Evolutionary conservation across 2,329 filamentous ascomycete species (phyloP).

Genomic region (Penicillium sp.): DNA sequence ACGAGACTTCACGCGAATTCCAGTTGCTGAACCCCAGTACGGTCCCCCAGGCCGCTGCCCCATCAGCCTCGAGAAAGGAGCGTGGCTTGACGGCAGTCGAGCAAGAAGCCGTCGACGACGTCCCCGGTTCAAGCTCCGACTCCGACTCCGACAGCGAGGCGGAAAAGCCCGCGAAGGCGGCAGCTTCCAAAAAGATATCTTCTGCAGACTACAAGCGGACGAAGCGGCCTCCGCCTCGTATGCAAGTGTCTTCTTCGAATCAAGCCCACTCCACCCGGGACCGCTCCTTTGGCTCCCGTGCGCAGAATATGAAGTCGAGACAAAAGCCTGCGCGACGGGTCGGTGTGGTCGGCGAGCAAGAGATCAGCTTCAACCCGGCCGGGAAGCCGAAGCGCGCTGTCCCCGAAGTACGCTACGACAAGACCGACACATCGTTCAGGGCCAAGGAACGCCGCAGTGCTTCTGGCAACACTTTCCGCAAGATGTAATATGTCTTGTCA

Average conservation of each 20-base stretch:
- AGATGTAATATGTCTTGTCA: conserved; percentile 29
- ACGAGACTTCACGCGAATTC: conserved; percentile 83
- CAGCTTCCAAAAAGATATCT: conserved; percentile 42
- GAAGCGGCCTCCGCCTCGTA: conserved; percentile 44
- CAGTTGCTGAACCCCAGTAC: conserved; percentile 82
- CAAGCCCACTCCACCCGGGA: conserved; percentile 41
- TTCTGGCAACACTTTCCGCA: conserved; percentile 42
- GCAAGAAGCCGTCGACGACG: conserved; percentile 50
- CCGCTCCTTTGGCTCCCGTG: conserved; percentile 51
- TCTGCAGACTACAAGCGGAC: conserved; percentile 49
- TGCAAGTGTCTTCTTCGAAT: conserved; percentile 50
- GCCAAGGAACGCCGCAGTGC: conserved; percentile 42
- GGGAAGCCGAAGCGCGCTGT: conserved; percentile 33
- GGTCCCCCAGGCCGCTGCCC: conserved; percentile 27
- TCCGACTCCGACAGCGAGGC: conserved; percentile 29
- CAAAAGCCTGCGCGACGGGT: conserved; percentile 26
- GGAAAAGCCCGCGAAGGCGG: conserved; percentile 22
- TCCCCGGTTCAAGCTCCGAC: conserved; percentile 36
- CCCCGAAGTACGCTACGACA: conserved; percentile 17
- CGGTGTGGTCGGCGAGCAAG: conserved; percentile 43
- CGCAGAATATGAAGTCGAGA: conserved; percentile 37
- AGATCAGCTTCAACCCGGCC: conserved; percentile 53
- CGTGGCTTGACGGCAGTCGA: conserved; percentile 55
- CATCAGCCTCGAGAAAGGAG: conserved; percentile 26
- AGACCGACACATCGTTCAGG: conserved; percentile 20